A percentile compares a stretch with the other conserved stretches of the same genome.
These are phyloP conservation scores for Chaetomium olivaceum DNA, from an alignment of 2,329 filamentous ascomycete species.

Conservation along the genomic window DNA sequence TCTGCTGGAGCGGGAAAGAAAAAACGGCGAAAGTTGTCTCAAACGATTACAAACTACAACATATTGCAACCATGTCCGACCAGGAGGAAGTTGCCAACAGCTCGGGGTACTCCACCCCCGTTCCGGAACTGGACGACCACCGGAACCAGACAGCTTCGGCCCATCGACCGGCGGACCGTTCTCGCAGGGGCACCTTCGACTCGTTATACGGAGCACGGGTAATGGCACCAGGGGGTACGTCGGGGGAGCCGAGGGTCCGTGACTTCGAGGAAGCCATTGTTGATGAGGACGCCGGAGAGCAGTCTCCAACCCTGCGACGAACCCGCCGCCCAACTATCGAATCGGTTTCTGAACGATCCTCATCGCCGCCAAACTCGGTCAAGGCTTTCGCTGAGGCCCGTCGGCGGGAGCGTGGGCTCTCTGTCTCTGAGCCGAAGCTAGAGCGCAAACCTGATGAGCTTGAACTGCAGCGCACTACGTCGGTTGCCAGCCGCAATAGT, in stretches of 20 bases:
- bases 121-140: conserved; percentile 86
- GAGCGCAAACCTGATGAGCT: conserved; percentile 47
- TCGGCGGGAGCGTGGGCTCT: conserved; percentile 74
- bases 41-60: conserved; percentile 9
- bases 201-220: conserved; percentile 62
- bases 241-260: conserved; percentile 56
- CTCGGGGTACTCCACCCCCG: conserved; percentile 69
- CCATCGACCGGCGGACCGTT: conserved; percentile 59
- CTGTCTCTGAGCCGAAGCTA: conserved; percentile 49
- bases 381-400: conserved; percentile 94
- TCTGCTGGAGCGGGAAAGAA: conserved; percentile 9
- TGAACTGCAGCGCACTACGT: conserved; percentile 69
- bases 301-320: conserved; percentile 46
- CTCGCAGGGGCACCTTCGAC: conserved; percentile 72
- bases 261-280: conserved; percentile 86
- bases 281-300: conserved; percentile 66
- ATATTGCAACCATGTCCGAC: conserved; percentile 61
- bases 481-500: conserved; percentile 65
- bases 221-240: conserved; percentile 43
- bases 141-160: conserved; percentile 65
- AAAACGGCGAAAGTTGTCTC: not conserved
- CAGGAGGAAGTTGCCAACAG: conserved; percentile 60
- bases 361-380: conserved; percentile 92
- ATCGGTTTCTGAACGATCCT: conserved; percentile 61
- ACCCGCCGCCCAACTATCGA: conserved; percentile 59